Conservation (phyloP, 106 monocot species). For the Allium sativum region DNA sequence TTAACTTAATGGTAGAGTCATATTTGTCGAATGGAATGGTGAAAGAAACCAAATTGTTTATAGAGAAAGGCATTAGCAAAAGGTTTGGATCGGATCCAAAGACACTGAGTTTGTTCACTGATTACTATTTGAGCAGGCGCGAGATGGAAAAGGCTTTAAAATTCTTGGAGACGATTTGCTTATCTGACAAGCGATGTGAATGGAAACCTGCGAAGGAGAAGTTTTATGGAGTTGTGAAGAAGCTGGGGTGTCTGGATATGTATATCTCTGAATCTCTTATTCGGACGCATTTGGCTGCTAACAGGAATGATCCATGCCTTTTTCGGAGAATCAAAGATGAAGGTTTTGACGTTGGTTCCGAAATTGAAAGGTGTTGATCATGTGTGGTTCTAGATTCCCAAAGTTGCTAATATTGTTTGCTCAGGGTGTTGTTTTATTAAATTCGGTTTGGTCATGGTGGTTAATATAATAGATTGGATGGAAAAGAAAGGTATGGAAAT, state of each 20-base stretch:
- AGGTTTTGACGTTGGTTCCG: constrained; percentile 5
- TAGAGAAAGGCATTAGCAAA: constrained; percentile 22
- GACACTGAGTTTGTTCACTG: constrained; percentile 36
- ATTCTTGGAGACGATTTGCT: constrained; percentile 9
- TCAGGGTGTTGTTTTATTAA: too few relatives aligned
- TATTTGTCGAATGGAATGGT: constrained; percentile 46
- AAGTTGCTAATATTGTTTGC: too few relatives aligned
- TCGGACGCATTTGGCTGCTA: constrained; percentile 13
- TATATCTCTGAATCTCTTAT: constrained; percentile 17
- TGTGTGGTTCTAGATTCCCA: too few relatives aligned
- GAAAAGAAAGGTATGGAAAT: constrained; percentile 21
- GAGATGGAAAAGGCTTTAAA: constrained; percentile 13
- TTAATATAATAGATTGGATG: constrained; percentile 53
- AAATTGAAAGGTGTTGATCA: constrained; percentile 13
- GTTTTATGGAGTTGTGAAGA: constrained; percentile 18
- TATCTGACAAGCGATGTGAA: not conserved
- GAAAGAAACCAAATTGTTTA: constrained; percentile 25
- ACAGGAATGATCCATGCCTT: constrained; percentile 11
- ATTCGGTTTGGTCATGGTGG: too few relatives aligned
- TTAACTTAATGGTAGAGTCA: constrained; percentile 33
- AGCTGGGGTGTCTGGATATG: constrained; percentile 7
- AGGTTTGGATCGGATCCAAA: constrained; percentile 17
- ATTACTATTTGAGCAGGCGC: constrained; percentile 28
- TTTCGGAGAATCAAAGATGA: constrained; percentile 16
- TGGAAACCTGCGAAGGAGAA: constrained; percentile 21